These are phyloP conservation scores for Aspergillus neoniger DNA, from an alignment of 2,329 filamentous ascomycete species.

Conservation along the genomic window DNA sequence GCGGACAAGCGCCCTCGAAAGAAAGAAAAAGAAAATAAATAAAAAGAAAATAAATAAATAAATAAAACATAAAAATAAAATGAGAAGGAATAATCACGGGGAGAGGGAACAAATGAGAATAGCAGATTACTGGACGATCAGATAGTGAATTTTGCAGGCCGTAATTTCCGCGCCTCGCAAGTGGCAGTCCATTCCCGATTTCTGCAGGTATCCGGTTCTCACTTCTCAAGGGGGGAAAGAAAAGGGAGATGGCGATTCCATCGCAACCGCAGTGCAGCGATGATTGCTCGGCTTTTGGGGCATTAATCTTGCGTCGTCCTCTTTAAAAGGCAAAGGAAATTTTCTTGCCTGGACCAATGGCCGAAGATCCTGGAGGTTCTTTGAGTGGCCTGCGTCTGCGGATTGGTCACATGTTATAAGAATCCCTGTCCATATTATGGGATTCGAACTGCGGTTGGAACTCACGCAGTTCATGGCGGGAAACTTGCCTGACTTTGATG, in stretches of 20 bases:
- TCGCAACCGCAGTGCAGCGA: conserved; percentile 8
- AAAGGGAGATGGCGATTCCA: conserved; percentile 12
- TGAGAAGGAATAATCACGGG: neutral
- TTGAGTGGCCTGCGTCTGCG: conserved; percentile 1
- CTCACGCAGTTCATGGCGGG: conserved; percentile 11
- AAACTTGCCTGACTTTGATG: neutral
- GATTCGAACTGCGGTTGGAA: conserved; percentile 14
- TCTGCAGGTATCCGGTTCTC: conserved; percentile 30
- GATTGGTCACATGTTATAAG: conserved; percentile 18
- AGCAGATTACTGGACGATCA: conserved; percentile 14
- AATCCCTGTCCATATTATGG: conserved; percentile 13
- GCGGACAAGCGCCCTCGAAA: neutral
- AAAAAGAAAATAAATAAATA: too few relatives aligned
- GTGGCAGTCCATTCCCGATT: conserved; percentile 7
- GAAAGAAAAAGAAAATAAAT: too few relatives aligned
- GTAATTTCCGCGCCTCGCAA: conserved; percentile 6
- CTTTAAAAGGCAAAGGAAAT: conserved; percentile 5
- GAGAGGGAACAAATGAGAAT: neutral
- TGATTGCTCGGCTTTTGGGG: conserved; percentile 18
- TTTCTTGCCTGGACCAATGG: conserved; percentile 16
- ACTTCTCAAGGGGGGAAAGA: neutral
- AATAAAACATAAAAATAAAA: neutral
- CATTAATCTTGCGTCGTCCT: conserved; percentile 6
- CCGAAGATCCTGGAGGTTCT: neutral
- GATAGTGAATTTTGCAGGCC: conserved; percentile 15